A percentile compares a stretch with the other conserved stretches of the same genome.
phyloP scores from a whole-genome alignment of 176 grass and related monocot species.

The Urochloa ruziziensis region DNA sequence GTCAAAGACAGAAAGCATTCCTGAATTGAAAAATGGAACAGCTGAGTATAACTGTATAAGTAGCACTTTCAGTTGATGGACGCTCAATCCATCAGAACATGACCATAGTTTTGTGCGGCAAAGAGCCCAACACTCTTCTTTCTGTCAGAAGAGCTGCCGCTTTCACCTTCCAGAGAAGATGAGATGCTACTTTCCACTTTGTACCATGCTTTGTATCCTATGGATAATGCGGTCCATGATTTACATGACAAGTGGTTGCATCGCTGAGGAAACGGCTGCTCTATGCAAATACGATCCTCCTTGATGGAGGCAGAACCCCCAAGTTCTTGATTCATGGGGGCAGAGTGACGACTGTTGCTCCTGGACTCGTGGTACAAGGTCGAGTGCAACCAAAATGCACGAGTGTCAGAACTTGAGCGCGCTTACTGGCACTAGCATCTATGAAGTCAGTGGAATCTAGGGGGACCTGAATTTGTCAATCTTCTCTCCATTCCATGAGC shows the following conservation, averaged over 20 bases:
- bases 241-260: not conserved
- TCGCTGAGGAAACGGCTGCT: not conserved
- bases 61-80: no score
- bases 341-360: not conserved
- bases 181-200: no score
- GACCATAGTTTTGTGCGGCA: no score
- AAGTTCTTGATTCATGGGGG: not conserved
- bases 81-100: no score
- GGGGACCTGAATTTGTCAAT: not conserved
- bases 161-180: no score
- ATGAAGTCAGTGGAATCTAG: not conserved
- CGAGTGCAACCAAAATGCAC: not conserved
- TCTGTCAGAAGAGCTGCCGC: no score
- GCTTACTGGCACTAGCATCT: not conserved
- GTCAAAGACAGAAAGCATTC: no score
- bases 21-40: no score
- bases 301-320: no score
- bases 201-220: no score
- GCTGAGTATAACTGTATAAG: no score
- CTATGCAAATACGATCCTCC: not conserved
- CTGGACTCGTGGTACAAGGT: not conserved
- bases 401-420: not conserved
- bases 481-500: not conserved
- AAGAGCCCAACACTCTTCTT: no score
- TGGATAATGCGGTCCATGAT: not conserved